Evolutionary conservation across 257 asterid species (phyloP), one percentile per base, ranked within the genome.

Genomic region (Galeopsis tetrahit): DNA sequence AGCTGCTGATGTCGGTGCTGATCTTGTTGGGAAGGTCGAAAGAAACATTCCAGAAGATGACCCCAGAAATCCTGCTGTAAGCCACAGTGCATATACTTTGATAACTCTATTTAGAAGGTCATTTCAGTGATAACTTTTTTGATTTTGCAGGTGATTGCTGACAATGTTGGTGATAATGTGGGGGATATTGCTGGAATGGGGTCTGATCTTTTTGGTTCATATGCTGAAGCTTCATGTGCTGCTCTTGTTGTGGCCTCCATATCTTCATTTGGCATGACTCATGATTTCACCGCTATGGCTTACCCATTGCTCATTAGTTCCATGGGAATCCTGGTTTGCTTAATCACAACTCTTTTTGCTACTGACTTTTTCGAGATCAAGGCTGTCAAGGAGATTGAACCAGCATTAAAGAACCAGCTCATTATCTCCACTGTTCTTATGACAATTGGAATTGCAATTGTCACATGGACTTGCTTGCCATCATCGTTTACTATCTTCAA

Each of bases 141-240:
- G 70, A 4, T 69, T 74, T 57, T 75, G 74, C 89, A 90, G 97
- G 97, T 93, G 83, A 90, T 93, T 75, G 98, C 98, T 64, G 97
- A 93, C 75, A 90, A 93, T 51, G 97, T 92, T 69, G 98, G 98
- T 63, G 98, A 92, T 69, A 92, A 92, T 74, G 98, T 93, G 17
- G 98, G 98, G 69, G 98, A 93, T 80, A 93, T 93, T 82, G 98
- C 97, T 73, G 98, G 98, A 65, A 82, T 88, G 92, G 92, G 92
- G 7, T 87, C 92, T 57, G 92, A 87, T 70, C 90, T 87, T 60
- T 87, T 87, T 28, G 92, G 92, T 52, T 87, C 92, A 14, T 87
- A 84, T 46, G 92, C 92, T 17, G 92, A 87, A 73, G 55, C 92
- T 17, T 87, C 92, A 2, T 87, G 92, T 72, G 92, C 92, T 76